These are phyloP conservation scores for Nitzschia sp. DNA, from an alignment of 108 stramenopile species.

Conservation along the genomic window DNA sequence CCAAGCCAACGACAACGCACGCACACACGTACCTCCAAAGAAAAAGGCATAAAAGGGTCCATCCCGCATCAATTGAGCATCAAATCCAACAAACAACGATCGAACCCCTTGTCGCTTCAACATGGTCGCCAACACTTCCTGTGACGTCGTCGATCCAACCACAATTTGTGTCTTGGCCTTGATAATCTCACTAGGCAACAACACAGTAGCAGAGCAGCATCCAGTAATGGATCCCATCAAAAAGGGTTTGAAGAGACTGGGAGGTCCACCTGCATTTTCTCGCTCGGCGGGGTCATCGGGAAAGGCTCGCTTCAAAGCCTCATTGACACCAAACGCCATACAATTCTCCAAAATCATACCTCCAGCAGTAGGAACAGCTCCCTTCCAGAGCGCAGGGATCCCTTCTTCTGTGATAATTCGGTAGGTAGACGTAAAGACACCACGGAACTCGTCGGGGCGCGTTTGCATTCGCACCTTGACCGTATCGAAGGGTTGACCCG, in stretches of 20 bases:
- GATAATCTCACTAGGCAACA: slow-evolving; percentile 82
- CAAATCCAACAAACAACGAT: slow-evolving; percentile 75
- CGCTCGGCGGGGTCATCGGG: slow-evolving; percentile 46
- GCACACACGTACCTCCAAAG: slow-evolving; percentile 1
- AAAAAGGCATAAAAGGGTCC: slow-evolving; percentile 81
- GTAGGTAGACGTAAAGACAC: slow-evolving; percentile 44
- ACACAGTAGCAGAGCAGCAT: slow-evolving; percentile 73
- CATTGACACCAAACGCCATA: slow-evolving; percentile 91
- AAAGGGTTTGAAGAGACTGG: slow-evolving; percentile 76
- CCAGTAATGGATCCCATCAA: slow-evolving; percentile 84
- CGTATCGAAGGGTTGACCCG: slow-evolving; percentile 83
- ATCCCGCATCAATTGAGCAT: slow-evolving; percentile 86
- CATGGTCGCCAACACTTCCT: slow-evolving; percentile 69
- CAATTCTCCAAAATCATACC: slow-evolving; percentile 88
- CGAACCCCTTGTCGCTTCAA: slow-evolving; percentile 55
- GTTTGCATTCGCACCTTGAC: slow-evolving; percentile 89
- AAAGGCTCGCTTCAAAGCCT: slow-evolving; percentile 84
- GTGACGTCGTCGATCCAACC: slow-evolving; percentile 57
- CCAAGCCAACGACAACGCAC: too few species aligned
- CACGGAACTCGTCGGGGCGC: slow-evolving; percentile 47
- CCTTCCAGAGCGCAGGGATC: slow-evolving; percentile 69
- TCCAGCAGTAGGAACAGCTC: slow-evolving; percentile 80
- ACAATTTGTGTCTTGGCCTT: slow-evolving; percentile 87
- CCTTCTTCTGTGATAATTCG: slow-evolving; percentile 66
- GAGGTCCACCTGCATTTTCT: slow-evolving; percentile 41